A percentile compares a stretch with the other conserved stretches of the same genome.
phyloP scores from a whole-genome alignment of 2,329 filamentous ascomycete species.

The Zasmidium cellare region DNA sequence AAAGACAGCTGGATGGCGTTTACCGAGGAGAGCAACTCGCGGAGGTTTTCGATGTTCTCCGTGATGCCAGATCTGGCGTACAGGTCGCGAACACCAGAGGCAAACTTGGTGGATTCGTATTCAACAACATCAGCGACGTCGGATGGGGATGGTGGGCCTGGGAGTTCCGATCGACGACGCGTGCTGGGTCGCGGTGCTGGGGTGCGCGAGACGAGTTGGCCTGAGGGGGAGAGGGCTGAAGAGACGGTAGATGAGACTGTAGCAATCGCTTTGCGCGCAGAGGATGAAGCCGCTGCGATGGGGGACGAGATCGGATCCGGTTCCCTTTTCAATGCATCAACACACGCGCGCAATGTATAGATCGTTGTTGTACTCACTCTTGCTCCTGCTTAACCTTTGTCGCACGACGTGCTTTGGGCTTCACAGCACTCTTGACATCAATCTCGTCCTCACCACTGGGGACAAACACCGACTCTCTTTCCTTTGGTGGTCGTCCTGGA shows the following conservation, averaged over 20 bases:
- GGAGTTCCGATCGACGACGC: slow-evolving; percentile 49
- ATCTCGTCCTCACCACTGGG: slow-evolving; percentile 25
- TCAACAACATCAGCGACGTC: slow-evolving; percentile 76
- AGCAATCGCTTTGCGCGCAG: slow-evolving; percentile 18
- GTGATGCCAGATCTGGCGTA: slow-evolving; percentile 68
- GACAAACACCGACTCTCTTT: slow-evolving; percentile 22
- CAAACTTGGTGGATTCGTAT: slow-evolving; percentile 65
- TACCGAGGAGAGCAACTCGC: slow-evolving; percentile 71
- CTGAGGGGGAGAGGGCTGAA: slow-evolving; percentile 19
- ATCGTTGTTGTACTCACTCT: slow-evolving; percentile 24
- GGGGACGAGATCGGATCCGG: slow-evolving; percentile 22
- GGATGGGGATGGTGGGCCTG: slow-evolving; percentile 67
- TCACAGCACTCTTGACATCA: slow-evolving; percentile 34
- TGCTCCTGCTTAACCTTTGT: slow-evolving; percentile 39
- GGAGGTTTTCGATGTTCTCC: slow-evolving; percentile 64
- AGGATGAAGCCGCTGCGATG: slow-evolving; percentile 11
- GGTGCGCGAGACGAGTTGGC: slow-evolving; percentile 29
- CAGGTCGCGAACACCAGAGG: slow-evolving; percentile 63
- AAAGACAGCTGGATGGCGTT: slow-evolving; percentile 69
- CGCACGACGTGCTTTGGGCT: slow-evolving; percentile 27
- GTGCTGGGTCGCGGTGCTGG: slow-evolving; percentile 21
- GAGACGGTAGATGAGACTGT: slow-evolving; percentile 12
- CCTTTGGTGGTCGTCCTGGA: slow-evolving; percentile 43
- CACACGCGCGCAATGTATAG: background rate
- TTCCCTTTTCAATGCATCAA: slow-evolving; percentile 18